phyloP scores from a whole-genome alignment of 2,329 filamentous ascomycete genomes.

The Akanthomyces uredinophilus region DNA sequence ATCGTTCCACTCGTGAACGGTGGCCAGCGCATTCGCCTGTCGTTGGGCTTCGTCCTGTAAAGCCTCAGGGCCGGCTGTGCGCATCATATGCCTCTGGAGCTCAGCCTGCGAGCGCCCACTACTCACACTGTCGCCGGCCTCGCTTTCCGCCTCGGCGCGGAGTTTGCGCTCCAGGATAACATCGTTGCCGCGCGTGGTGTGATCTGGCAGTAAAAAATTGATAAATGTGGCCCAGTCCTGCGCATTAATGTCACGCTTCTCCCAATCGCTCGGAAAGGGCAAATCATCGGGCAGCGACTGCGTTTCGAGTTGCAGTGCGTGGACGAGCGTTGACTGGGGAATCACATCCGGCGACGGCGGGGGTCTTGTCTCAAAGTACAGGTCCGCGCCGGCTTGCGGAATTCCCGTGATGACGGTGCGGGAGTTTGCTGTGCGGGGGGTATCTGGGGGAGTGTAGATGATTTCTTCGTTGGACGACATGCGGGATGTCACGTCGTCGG shows the following conservation, averaged over 20 bases:
- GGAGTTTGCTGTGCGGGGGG: conserved; percentile 34
- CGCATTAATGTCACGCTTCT: conserved; percentile 38
- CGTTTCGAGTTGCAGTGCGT: conserved; percentile 31
- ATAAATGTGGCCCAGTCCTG: conserved; percentile 57
- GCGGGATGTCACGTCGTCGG: conserved; percentile 33
- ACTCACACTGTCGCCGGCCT: conserved; percentile 23
- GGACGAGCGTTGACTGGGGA: conserved; percentile 26
- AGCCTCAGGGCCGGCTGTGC: conserved; percentile 16
- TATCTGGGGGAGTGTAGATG: conserved; percentile 49
- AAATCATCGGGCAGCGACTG: conserved; percentile 38
- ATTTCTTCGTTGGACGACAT: conserved; percentile 39
- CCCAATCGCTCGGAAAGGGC: conserved; percentile 36
- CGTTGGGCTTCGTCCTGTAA: conserved; percentile 20
- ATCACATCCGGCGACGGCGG: conserved; percentile 23
- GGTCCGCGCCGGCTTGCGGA: conserved; percentile 21
- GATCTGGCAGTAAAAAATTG: conserved; percentile 50
- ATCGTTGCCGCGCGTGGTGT: conserved; percentile 39
- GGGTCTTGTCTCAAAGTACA: conserved; percentile 45
- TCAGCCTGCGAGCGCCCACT: conserved; percentile 27
- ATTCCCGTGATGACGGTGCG: conserved; percentile 4
- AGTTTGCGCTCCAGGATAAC: conserved; percentile 46
- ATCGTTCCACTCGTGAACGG: conserved; percentile 51
- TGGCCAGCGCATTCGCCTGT: conserved; percentile 32
- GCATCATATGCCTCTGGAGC: conserved; percentile 37
- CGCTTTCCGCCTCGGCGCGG: conserved; percentile 32